These are phyloP conservation scores for Aspergillus hiratsukae DNA, from an alignment of 2,329 filamentous ascomycete genomes.

Conservation along the genomic window DNA sequence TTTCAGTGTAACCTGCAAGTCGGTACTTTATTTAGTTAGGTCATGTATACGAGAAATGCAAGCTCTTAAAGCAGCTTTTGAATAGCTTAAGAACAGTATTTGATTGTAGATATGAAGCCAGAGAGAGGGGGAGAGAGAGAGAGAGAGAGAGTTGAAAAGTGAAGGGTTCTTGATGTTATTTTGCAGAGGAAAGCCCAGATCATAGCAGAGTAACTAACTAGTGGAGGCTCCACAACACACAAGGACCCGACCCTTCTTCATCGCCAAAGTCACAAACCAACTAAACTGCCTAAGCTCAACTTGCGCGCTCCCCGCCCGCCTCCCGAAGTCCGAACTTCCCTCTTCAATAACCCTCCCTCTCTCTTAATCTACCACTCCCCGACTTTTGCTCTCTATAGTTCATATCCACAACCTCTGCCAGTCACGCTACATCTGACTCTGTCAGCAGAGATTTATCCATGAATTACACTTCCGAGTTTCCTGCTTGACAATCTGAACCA, in stretches of 20 bases:
- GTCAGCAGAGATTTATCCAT: conserved; percentile 22
- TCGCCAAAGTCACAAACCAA: neutral
- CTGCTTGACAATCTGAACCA: conserved; percentile 21
- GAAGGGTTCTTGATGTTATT: neutral
- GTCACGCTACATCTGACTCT: conserved; percentile 1
- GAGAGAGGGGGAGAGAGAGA: neutral
- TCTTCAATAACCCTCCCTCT: conserved; percentile 22
- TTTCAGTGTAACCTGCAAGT: conserved; percentile 15
- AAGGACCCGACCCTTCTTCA: neutral
- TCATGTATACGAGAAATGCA: neutral
- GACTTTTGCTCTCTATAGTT: conserved; percentile 15
- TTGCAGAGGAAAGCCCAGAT: neutral
- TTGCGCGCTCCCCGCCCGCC: conserved; percentile 28
- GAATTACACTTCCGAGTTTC: conserved; percentile 21
- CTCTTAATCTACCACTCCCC: conserved; percentile 11
- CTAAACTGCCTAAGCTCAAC: conserved; percentile 18
- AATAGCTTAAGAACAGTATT: neutral
- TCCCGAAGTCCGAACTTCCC: conserved; percentile 31
- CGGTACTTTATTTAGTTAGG: conserved; percentile 1
- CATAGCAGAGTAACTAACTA: neutral
- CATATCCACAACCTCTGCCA: neutral
- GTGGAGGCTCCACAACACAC: neutral
- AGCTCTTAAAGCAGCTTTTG: neutral
- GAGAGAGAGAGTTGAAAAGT: neutral
- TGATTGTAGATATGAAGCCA: neutral